A percentile compares a stretch with the other conserved stretches of the same genome.
These are phyloP conservation scores for Colletotrichum lentis DNA, from an alignment of 2,329 filamentous ascomycete genomes.

Conservation along the genomic window DNA sequence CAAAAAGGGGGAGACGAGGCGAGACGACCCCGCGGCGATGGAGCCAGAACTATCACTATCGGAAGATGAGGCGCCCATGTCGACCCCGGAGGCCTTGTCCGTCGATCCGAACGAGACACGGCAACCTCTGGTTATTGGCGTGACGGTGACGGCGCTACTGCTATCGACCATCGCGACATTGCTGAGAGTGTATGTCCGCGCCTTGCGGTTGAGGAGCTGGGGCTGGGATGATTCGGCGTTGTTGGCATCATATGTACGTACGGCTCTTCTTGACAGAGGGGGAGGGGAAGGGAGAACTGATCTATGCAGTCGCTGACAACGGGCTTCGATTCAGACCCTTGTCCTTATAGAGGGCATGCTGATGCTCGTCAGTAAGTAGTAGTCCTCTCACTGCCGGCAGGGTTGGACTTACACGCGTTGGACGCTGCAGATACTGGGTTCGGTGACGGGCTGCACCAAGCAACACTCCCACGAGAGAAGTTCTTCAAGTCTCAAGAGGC, in stretches of 20 bases:
- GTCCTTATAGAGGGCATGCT: slow-evolving; percentile 10
- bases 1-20: no score
- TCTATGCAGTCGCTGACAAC: neutral
- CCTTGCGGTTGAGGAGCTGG: slow-evolving; percentile 16
- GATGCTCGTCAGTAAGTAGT: slow-evolving; percentile 27
- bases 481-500: slow-evolving; percentile 25
- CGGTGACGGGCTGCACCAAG: slow-evolving; percentile 20
- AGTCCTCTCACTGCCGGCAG: no score
- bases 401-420: neutral
- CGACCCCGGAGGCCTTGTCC: neutral
- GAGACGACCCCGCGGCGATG: no score
- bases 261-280: neutral
- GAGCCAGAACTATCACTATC: neutral
- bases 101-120: slow-evolving; percentile 9
- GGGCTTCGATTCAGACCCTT: neutral
- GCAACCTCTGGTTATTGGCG: slow-evolving; percentile 19
- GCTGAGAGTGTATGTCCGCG: slow-evolving; percentile 27
- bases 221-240: slow-evolving; percentile 24
- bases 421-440: slow-evolving; percentile 14
- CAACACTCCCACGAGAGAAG: neutral
- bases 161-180: slow-evolving; percentile 6
- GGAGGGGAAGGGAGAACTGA: fast-evolving
- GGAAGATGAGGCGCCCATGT: neutral
- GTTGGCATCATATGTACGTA: slow-evolving; percentile 18
- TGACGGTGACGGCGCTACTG: neutral